These are phyloP conservation scores for Entophlyctis luteolus DNA, from an alignment of 192 early-diverging fungal species.

Conservation along the genomic window DNA sequence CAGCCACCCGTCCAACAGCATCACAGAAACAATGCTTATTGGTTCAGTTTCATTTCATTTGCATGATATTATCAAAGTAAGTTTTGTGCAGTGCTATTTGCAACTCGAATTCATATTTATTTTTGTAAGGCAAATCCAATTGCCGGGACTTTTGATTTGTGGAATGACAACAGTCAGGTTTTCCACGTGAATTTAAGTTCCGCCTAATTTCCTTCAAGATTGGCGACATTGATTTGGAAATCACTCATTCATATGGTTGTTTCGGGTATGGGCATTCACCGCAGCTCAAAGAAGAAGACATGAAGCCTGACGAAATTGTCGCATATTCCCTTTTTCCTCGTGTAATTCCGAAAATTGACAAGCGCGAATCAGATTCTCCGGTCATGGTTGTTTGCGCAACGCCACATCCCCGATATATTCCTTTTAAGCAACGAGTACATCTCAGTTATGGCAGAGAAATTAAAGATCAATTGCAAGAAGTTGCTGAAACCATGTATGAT, in stretches of 20 bases:
- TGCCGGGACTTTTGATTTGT: constrained; percentile 35
- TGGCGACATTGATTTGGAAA: constrained; percentile 42
- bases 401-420: constrained; percentile 43
- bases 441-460: constrained; percentile 33
- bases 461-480: constrained; percentile 13
- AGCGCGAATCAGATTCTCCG: constrained; percentile 26
- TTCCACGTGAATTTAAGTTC: constrained; percentile 15
- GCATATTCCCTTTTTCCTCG: constrained; percentile 45
- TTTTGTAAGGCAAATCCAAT: constrained; percentile 34
- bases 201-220: constrained; percentile 27
- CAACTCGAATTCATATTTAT: constrained; percentile 11
- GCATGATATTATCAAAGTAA: constrained; percentile 43
- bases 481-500: not conserved
- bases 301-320: constrained; percentile 31
- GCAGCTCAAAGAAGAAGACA: constrained; percentile 34
- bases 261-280: constrained; percentile 51
- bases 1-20: constrained; percentile 15
- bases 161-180: constrained; percentile 31
- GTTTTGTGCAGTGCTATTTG: not conserved
- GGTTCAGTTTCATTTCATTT: constrained; percentile 45
- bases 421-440: constrained; percentile 30
- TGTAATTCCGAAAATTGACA: constrained; percentile 33
- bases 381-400: constrained; percentile 38
- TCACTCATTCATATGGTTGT: constrained; percentile 46
- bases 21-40: constrained; percentile 6